Conservation (phyloP, 2,329 filamentous ascomycete species). For the Ramularia collo-cygni region DNA sequence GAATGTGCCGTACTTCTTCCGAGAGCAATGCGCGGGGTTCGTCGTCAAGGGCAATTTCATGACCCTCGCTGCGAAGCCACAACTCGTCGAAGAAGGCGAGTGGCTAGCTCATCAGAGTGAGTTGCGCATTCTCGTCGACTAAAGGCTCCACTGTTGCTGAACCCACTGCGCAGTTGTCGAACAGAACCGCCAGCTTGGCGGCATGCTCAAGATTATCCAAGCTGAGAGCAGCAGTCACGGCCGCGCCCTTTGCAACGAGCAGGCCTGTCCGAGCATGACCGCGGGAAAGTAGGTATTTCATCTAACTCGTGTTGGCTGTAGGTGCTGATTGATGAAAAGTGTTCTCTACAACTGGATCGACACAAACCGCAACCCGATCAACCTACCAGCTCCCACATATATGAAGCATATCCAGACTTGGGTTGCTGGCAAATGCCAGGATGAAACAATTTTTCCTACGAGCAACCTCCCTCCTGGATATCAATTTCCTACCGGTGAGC, state of each 20-base stretch:
- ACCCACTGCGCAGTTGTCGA: constrained; percentile 65
- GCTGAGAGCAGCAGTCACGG: constrained; percentile 65
- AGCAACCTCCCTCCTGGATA: constrained; percentile 64
- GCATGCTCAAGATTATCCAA: constrained; percentile 82
- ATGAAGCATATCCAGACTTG: constrained; percentile 94
- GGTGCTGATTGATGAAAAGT: constrained; percentile 42
- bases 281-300: constrained; percentile 74
- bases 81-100: constrained; percentile 88
- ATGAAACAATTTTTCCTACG: constrained; percentile 83
- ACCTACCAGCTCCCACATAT: constrained; percentile 87
- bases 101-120: constrained; percentile 94
- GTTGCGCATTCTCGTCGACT: constrained; percentile 13
- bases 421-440: constrained; percentile 93
- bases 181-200: constrained; percentile 81
- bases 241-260: constrained; percentile 72
- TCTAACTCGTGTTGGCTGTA: neutral
- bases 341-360: constrained; percentile 97
- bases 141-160: neutral
- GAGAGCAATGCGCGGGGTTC: constrained; percentile 67
- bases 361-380: constrained; percentile 76
- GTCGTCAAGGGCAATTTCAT: constrained; percentile 98
- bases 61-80: constrained; percentile 85
- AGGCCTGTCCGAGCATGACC: constrained; percentile 84
- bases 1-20: constrained; percentile 67
- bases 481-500: constrained; percentile 40